Evolutionary conservation across 176 grass and related monocot species (phyloP).

Genomic region (Musa beccarii): DNA sequence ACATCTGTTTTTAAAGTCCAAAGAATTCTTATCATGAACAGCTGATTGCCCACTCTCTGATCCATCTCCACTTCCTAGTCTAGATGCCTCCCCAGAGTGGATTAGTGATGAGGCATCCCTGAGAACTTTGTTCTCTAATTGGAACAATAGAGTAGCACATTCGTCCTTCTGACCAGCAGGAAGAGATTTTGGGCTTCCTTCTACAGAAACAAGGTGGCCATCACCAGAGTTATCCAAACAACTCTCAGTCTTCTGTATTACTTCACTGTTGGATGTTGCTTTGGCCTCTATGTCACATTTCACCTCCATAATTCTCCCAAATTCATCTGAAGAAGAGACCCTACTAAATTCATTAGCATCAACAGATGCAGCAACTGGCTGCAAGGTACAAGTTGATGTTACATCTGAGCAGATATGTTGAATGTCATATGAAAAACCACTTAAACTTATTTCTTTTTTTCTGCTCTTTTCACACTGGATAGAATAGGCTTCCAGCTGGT

Average conservation of each 20-base stretch:
- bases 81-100: background rate
- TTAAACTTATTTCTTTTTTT: background rate
- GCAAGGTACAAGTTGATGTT: background rate
- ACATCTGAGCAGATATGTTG: background rate
- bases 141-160: slow-evolving; percentile 26
- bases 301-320: background rate
- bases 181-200: slow-evolving; percentile 15
- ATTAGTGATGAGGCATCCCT: background rate
- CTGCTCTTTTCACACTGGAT: background rate
- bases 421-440: background rate
- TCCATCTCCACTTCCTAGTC: background rate
- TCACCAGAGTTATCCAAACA: background rate
- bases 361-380: background rate
- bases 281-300: background rate
- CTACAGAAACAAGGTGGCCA: background rate
- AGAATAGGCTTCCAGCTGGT: background rate
- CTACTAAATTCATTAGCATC: background rate
- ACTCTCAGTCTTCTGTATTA: background rate
- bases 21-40: slow-evolving; percentile 15
- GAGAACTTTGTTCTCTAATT: background rate
- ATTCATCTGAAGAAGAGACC: background rate
- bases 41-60: background rate
- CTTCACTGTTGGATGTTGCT: background rate
- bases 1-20: slow-evolving; percentile 11
- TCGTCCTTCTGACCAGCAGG: slow-evolving; percentile 7